These are phyloP conservation scores for Phytophthora hibernalis DNA, from an alignment of 352 stramenopile species.

Conservation along the genomic window DNA sequence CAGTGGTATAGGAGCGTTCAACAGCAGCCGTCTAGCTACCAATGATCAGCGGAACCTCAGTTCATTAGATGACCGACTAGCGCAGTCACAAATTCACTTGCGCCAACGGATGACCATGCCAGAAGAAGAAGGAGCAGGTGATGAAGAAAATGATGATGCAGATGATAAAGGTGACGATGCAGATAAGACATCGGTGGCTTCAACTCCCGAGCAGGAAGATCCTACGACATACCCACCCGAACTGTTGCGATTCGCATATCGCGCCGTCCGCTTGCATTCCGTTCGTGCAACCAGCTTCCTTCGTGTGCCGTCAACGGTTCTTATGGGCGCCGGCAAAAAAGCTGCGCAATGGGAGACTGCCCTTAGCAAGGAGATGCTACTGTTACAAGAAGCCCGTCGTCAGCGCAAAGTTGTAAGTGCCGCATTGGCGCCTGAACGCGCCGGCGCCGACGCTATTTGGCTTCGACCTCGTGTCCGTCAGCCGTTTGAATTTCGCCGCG, in stretches of 20 bases:
- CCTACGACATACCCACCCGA: conserved; percentile 41
- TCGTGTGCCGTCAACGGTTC: conserved; percentile 49
- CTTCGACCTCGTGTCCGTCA: conserved; percentile 40
- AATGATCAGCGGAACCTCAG: conserved; percentile 39
- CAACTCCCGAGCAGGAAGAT: conserved; percentile 12
- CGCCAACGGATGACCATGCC: conserved; percentile 11
- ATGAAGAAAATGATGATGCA: conserved; percentile 23
- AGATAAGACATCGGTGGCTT: conserved; percentile 12
- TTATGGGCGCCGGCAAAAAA: conserved; percentile 30
- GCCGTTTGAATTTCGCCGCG: conserved; percentile 28
- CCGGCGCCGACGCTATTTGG: conserved; percentile 39
- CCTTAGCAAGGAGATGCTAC: conserved; percentile 63
- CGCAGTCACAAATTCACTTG: conserved; percentile 30
- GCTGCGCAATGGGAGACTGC: conserved; percentile 47
- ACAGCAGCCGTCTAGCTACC: conserved; percentile 15
- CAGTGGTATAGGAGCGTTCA: conserved; percentile 8
- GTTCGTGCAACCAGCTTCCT: conserved; percentile 75
- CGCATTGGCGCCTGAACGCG: conserved; percentile 32
- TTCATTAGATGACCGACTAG: conserved; percentile 41
- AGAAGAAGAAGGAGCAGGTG: conserved; percentile 8
- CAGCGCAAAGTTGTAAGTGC: conserved; percentile 43
- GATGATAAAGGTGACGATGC: conserved; percentile 23
- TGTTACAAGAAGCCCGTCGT: conserved; percentile 59
- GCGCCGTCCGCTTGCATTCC: conserved; percentile 53
- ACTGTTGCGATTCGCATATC: conserved; percentile 64